Percentiles rank a stretch among this genome's conserved stretches.
Evolutionary conservation across 495 filamentous ascomycete species (phyloP).

Genomic region (Penicillium parvum): DNA sequence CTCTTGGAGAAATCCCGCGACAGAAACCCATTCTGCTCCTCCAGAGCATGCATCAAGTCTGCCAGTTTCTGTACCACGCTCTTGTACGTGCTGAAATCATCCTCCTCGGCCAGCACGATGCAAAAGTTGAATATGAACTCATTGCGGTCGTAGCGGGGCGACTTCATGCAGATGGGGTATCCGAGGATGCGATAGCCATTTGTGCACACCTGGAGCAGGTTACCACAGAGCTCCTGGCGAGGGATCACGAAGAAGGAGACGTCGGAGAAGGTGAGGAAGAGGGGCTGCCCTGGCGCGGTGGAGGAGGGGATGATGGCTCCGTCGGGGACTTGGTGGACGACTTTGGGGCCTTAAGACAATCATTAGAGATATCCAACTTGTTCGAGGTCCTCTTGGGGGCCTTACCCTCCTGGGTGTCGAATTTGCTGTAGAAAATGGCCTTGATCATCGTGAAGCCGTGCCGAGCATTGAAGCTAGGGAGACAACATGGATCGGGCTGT

Average conservation of each 20-base stretch:
- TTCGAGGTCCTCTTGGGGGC: neutral
- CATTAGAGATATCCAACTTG: constrained; percentile 7
- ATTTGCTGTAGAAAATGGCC: constrained; percentile 91
- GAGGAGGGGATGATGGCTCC: constrained; percentile 64
- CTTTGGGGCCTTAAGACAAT: constrained; percentile 60
- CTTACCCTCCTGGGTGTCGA: constrained; percentile 82
- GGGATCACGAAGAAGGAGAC: constrained; percentile 90
- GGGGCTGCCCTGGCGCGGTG: constrained; percentile 48
- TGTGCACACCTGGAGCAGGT: constrained; percentile 69
- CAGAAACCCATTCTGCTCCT: constrained; percentile 79
- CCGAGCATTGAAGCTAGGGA: constrained; percentile 6
- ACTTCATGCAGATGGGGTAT: constrained; percentile 81
- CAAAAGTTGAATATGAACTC: constrained; percentile 98
- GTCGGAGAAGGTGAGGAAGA: constrained; percentile 76
- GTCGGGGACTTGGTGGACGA: constrained; percentile 56
- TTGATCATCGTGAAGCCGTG: constrained; percentile 59
- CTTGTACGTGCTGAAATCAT: constrained; percentile 65
- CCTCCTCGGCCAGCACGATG: constrained; percentile 71
- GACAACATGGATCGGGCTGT: neutral
- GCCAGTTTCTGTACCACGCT: constrained; percentile 82
- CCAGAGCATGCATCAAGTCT: constrained; percentile 76
- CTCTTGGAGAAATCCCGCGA: constrained; percentile 41
- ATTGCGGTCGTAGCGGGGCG: constrained; percentile 75
- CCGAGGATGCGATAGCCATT: constrained; percentile 78
- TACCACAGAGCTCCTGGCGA: constrained; percentile 83